Percentiles rank a stretch among this genome's conserved stretches.
phyloP scores from a whole-genome alignment of 306 rosid genomes.

The Corylus avellana region DNA sequence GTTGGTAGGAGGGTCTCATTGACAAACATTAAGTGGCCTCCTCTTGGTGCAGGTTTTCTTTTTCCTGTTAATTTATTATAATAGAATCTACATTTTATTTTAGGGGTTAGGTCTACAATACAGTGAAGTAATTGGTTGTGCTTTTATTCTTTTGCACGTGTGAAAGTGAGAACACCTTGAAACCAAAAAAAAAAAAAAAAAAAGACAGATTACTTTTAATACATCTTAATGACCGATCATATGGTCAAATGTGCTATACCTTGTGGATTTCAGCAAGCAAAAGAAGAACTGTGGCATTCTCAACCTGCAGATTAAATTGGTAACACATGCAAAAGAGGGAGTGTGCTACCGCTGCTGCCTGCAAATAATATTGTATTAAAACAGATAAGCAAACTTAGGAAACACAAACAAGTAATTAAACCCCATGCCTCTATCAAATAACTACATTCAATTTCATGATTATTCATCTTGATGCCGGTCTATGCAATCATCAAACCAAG shows the following conservation, averaged over 20 bases:
- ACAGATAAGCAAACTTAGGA: slow-evolving; percentile 19
- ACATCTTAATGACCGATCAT: slow-evolving; percentile 19
- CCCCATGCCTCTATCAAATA: not conserved
- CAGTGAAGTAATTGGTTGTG: not conserved
- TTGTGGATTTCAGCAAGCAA: slow-evolving; percentile 96
- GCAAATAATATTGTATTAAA: slow-evolving; percentile 26
- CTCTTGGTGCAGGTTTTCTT: not conserved
- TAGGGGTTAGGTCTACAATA: not conserved
- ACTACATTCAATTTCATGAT: not conserved
- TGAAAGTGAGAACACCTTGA: not conserved
- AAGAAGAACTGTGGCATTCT: slow-evolving; percentile 91
- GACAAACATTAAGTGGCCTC: slow-evolving; percentile 8
- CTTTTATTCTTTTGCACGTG: not conserved
- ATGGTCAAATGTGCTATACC: slow-evolving; percentile 43
- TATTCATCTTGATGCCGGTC: not conserved
- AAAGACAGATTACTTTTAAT: not conserved
- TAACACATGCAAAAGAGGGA: slow-evolving; percentile 94
- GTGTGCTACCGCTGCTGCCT: slow-evolving; percentile 96
- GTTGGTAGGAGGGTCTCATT: not conserved
- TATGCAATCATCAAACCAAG: not conserved
- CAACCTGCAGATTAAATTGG: slow-evolving; percentile 90
- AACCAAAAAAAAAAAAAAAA: not conserved
- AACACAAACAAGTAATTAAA: slow-evolving; percentile 4
- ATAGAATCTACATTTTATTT: not conserved
- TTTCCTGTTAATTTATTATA: not conserved